Percentiles rank a stretch among this genome's conserved stretches.
phyloP scores from a whole-genome alignment of 2,329 filamentous ascomycete species.

The Phyllachora maydis region DNA sequence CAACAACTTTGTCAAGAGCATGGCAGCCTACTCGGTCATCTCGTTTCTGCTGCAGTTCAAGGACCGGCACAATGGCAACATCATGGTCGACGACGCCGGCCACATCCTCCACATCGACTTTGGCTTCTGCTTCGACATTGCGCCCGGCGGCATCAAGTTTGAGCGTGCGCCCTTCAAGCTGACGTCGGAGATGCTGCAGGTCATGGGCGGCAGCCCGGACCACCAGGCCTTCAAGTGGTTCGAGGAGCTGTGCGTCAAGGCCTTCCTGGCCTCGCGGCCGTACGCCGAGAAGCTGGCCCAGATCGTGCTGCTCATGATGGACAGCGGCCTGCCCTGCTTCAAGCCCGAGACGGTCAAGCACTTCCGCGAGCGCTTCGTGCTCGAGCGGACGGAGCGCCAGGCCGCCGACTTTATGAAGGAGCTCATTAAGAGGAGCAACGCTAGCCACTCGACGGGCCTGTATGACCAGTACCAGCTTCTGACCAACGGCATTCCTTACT shows the following conservation, averaged over 20 bases:
- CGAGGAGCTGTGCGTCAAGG: conserved; percentile 88
- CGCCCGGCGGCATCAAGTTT: conserved; percentile 89
- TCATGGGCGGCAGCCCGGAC: conserved; percentile 77
- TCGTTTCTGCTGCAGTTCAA: conserved; percentile 97
- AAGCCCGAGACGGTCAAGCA: conserved; percentile 88
- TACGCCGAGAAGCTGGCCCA: conserved; percentile 79
- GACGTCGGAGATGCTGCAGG: conserved; percentile 92
- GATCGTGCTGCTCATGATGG: conserved; percentile 87
- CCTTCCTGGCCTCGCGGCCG: conserved; percentile 72
- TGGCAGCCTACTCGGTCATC: conserved; percentile 96
- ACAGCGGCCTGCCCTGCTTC: conserved; percentile 90
- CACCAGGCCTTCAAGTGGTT: conserved; percentile 90
- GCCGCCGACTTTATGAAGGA: conserved; percentile 88
- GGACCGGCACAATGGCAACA: conserved; percentile 96
- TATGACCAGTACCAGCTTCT: conserved; percentile 97
- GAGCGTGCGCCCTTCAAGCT: conserved; percentile 97
- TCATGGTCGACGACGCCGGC: conserved; percentile 95
- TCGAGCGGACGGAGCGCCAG: conserved; percentile 80
- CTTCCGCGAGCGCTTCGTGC: conserved; percentile 79
- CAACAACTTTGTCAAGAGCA: conserved; percentile 95
- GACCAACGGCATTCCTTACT: conserved; percentile 95
- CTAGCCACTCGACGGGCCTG: conserved; percentile 76
- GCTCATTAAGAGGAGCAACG: conserved; percentile 74
- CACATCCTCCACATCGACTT: conserved; percentile 99
- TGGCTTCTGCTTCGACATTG: conserved; percentile 98